Conservation (phyloP, 2,329 filamentous ascomycete genomes). For the Fusarium denticulatum region DNA sequence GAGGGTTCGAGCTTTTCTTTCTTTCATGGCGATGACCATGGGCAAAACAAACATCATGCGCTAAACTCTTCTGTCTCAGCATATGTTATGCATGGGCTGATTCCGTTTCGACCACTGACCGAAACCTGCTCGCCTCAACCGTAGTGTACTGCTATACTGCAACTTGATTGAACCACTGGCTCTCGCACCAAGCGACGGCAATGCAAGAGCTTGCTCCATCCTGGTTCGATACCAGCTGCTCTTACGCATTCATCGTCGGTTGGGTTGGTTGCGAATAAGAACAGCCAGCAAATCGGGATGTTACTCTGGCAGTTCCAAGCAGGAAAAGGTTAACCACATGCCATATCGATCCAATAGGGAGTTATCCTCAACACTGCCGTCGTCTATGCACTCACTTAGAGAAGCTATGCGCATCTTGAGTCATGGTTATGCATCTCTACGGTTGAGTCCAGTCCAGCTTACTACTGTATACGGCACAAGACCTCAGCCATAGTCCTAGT, state of each 20-base stretch:
- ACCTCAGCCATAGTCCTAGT: conserved; percentile 29
- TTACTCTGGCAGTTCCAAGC: conserved; percentile 25
- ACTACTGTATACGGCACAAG: conserved; percentile 21
- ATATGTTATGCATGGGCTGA: conserved; percentile 45
- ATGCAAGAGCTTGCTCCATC: conserved; percentile 19
- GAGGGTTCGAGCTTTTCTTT: conserved; percentile 7
- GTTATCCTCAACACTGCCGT: conserved; percentile 33
- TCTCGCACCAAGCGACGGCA: conserved; percentile 25
- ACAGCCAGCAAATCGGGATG: conserved; percentile 36
- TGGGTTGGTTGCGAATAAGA: background rate
- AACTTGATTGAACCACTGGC: conserved; percentile 35
- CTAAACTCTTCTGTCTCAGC: conserved; percentile 13
- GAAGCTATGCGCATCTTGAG: conserved; percentile 25
- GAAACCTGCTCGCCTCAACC: conserved; percentile 33
- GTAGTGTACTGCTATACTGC: background rate
- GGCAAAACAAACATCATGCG: background rate
- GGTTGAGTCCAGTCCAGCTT: background rate
- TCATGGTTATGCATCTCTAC: conserved; percentile 39
- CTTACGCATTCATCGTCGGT: conserved; percentile 28
- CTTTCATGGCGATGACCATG: background rate
- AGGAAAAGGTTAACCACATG: conserved; percentile 33
- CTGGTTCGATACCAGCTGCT: conserved; percentile 33
- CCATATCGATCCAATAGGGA: conserved; percentile 35
- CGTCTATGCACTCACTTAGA: conserved; percentile 33
- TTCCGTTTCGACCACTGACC: conserved; percentile 29